phyloP scores from a whole-genome alignment of 2,329 filamentous ascomycete species.

The Ascochyta koolunga region DNA sequence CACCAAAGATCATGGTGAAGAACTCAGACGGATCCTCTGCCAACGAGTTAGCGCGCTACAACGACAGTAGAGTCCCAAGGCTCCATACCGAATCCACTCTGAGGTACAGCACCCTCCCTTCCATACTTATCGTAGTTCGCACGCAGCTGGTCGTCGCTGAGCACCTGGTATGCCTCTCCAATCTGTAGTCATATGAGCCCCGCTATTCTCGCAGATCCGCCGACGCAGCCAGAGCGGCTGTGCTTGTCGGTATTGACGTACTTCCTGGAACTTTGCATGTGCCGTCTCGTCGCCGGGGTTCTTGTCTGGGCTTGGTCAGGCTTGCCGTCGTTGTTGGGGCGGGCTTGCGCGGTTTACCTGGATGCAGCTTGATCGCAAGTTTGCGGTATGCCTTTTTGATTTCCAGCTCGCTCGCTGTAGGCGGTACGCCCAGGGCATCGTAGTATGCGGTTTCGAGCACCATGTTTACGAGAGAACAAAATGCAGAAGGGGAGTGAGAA shows the following conservation, averaged over 20 bases:
- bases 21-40: constrained; percentile 90
- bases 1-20: constrained; percentile 98
- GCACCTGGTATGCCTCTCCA: constrained; percentile 76
- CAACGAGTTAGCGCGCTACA: constrained; percentile 28
- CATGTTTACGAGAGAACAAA: constrained; percentile 57
- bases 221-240: constrained; percentile 3
- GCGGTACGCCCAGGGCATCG: constrained; percentile 82
- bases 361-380: constrained; percentile 90
- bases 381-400: constrained; percentile 97
- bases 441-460: constrained; percentile 90
- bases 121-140: constrained; percentile 96
- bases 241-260: constrained; percentile 49
- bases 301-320: constrained; percentile 70
- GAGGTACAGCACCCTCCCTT: constrained; percentile 90
- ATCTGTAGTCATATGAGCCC: constrained; percentile 55
- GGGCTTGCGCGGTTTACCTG: constrained; percentile 61
- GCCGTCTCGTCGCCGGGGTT: constrained; percentile 95
- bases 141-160: constrained; percentile 85
- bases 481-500: constrained; percentile 13
- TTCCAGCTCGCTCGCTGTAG: constrained; percentile 85
- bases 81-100: constrained; percentile 78
- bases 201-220: constrained; percentile 16
- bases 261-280: constrained; percentile 91
- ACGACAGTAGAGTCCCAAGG: background rate
- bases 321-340: constrained; percentile 1